Evolutionary conservation across 2,329 filamentous ascomycete genomes (phyloP), one percentile per base, ranked within the genome.

Genomic region (Alternaria brassicicola): DNA sequence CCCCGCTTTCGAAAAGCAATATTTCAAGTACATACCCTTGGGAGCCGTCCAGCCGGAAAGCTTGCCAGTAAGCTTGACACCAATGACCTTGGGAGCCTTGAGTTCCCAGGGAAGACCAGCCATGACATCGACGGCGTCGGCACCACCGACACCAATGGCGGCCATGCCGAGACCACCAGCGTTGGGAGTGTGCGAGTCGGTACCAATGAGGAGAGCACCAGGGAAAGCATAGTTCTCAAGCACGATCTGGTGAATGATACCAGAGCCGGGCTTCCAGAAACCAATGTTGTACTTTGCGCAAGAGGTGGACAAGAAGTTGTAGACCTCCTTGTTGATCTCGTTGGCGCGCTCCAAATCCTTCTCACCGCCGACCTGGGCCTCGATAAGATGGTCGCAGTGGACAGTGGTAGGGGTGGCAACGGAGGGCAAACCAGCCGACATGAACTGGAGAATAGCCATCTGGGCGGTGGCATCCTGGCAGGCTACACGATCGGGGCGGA

Each of bases 211-310:
- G 59, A 99, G 88, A 87, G 90, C 94, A 86, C 95, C 95, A 67
- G 95, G 95, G 89, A 98, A 98, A 79, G 93, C 93, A 80, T 98
- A 98, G 86, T 98, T 98, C 85, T 99, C 95, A 59, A 98, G 88
- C 65, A 98, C 82, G 77, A 98, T 98, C 85, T 98, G 95, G 84
- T 99, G 95, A 73, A 99, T 99, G 79, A 98, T 99, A 86, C 95
- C 95, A 78, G 94, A 97, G 72, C 95, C 95, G 67, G 95, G 95
- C 81, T 88, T 92, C 95, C 95, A 99, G 89, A 98, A 98, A 85
- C 95, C 95, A 80, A 98, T 98, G 86, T 98, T 94, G 86, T 98
- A 99, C 86, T 98, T 99, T 77, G 93, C 93, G 80, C 94, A 98
- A 67, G 94, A 91, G 64, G 89, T 89, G 62, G 93, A 87, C 77